Percentiles rank a stretch among this genome's conserved stretches.
phyloP scores from a whole-genome alignment of 2,329 filamentous ascomycete genomes.

The Colletotrichum sp. region DNA sequence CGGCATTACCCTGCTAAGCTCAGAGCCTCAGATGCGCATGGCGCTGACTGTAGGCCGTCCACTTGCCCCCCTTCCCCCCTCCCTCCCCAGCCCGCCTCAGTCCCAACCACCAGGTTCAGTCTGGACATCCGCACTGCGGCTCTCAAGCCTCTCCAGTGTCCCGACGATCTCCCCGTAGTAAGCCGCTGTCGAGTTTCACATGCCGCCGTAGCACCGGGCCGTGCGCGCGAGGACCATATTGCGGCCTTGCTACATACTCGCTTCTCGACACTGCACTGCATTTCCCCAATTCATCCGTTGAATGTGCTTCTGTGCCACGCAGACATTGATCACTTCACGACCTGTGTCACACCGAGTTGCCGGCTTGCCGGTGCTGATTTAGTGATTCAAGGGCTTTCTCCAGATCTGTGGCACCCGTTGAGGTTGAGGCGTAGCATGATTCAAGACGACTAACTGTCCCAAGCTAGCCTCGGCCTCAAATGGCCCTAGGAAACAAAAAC shows the following conservation, averaged over 20 bases:
- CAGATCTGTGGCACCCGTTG: background rate
- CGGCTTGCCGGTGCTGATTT: background rate
- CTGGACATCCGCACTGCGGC: background rate
- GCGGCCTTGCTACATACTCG: background rate
- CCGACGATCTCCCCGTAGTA: constrained; percentile 1
- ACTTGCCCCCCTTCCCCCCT: background rate
- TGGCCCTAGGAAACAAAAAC: background rate
- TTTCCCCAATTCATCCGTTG: constrained; percentile 10
- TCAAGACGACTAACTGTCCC: background rate
- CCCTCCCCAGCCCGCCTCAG: background rate
- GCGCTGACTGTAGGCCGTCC: background rate
- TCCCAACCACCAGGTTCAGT: background rate
- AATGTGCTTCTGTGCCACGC: background rate
- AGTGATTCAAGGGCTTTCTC: background rate
- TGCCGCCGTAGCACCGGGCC: constrained; percentile 7
- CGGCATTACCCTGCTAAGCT: background rate
- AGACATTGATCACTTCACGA: background rate
- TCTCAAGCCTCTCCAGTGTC: constrained; percentile 12
- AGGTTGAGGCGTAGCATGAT: background rate
- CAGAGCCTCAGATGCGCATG: background rate
- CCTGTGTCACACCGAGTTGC: constrained; percentile 2
- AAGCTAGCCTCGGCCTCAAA: background rate
- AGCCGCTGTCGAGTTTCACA: constrained; percentile 17
- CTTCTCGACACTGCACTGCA: background rate
- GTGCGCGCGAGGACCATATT: background rate